A percentile compares a stretch with the other conserved stretches of the same genome.
These are phyloP conservation scores for Plasmodiophora brassicae DNA, from an alignment of 208 protist species.

Conservation along the genomic window DNA sequence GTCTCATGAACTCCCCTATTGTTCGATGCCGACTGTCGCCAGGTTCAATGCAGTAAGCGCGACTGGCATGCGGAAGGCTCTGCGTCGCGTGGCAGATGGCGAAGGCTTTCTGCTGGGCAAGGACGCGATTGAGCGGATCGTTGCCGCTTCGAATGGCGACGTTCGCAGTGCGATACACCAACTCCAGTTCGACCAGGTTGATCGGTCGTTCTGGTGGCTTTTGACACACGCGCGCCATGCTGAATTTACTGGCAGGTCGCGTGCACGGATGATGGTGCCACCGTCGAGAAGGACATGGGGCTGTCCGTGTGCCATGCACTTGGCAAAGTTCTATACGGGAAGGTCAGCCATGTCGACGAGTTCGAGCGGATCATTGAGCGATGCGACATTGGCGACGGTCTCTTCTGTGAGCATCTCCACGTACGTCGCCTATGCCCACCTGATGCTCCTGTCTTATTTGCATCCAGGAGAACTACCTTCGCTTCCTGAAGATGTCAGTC, in stretches of 20 bases:
- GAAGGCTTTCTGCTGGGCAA: not conserved
- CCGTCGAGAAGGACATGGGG: not conserved
- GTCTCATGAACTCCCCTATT: not conserved
- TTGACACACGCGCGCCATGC: not conserved
- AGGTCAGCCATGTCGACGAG: not conserved
- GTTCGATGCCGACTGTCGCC: not conserved
- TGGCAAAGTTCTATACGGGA: not conserved
- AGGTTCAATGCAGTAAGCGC: not conserved
- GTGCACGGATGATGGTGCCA: not conserved
- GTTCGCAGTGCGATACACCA: not conserved
- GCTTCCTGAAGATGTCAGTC: not conserved
- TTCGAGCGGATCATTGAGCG: not conserved
- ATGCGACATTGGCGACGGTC: not conserved
- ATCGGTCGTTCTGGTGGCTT: not conserved
- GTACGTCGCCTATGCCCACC: not conserved
- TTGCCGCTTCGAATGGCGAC: not conserved
- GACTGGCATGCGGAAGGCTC: constrained; percentile 1
- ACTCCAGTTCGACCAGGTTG: not conserved
- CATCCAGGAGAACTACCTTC: not conserved
- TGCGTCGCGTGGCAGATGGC: not conserved
- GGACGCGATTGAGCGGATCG: not conserved
- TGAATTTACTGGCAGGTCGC: not conserved
- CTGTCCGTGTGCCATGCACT: not conserved
- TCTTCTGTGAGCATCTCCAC: not conserved
- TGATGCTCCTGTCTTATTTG: not conserved